These are phyloP conservation scores for Fusarium xyrophilum DNA, from an alignment of 2,329 filamentous ascomycete genomes.

Conservation along the genomic window DNA sequence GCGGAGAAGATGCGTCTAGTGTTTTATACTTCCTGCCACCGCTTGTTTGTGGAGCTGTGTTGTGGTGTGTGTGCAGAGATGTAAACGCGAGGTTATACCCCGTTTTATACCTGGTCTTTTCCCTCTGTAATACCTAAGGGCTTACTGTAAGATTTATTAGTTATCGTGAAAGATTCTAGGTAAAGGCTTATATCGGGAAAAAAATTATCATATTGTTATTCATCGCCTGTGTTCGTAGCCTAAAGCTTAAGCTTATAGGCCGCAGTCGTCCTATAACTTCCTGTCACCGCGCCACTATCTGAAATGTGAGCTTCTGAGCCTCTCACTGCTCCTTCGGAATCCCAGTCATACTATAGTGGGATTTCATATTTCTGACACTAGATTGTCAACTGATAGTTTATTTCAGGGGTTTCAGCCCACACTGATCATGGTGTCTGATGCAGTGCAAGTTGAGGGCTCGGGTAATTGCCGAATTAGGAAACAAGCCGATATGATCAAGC, in stretches of 20 bases:
- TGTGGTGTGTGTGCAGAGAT: too few relatives aligned
- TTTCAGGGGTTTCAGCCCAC: not conserved
- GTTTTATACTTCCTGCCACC: not conserved
- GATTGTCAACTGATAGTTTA: not conserved
- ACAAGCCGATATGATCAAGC: not conserved
- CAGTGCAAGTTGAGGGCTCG: not conserved
- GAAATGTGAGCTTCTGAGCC: not conserved
- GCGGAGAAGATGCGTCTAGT: not conserved
- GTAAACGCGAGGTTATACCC: too few relatives aligned
- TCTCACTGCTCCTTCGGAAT: not conserved
- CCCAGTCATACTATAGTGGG: fast-evolving
- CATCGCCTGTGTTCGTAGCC: too few relatives aligned
- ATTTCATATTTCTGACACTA: fast-evolving
- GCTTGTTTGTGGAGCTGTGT: too few relatives aligned
- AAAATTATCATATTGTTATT: too few relatives aligned
- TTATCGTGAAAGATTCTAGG: too few relatives aligned
- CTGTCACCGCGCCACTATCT: not conserved
- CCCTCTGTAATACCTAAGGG: too few relatives aligned
- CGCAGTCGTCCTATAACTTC: too few relatives aligned
- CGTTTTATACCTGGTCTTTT: too few relatives aligned
- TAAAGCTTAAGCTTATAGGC: too few relatives aligned
- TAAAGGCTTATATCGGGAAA: too few relatives aligned
- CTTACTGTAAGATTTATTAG: too few relatives aligned
- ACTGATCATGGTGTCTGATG: not conserved
- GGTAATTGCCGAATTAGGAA: not conserved